Base-by-base conservation (phyloP, 306 rosid species). In the Cucumis melo region DNA sequence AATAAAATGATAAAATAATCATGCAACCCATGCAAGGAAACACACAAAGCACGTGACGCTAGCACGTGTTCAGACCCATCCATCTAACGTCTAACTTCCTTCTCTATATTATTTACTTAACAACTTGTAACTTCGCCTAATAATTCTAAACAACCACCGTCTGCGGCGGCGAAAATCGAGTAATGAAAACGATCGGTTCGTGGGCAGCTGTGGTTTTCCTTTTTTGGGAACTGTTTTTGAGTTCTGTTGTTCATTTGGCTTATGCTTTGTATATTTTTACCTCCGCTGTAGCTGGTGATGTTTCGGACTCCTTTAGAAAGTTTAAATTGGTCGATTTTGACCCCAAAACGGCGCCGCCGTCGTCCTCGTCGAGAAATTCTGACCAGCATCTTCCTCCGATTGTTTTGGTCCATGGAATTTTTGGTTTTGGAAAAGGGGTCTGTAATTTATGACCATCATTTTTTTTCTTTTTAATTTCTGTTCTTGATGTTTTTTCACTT, bases 371-470 rank as follows among this genome's bases (percentile, higher is more conserved):
- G 0, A 34, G 60, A 75, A 85, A 85, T 77, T 80, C 3, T 38
- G 73, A 63, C 24, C 74, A 77, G 82, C 80, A 51, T 51, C 20
- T 89, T n/a, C 95, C 99, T 80, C 99, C 99, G 10, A 94, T 94
- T 74, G 98, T 94, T 8, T 79, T 94, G 75, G 96, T 92, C 29
- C 97, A 94, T 80, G 99, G 99, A 53, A 94, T 94, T 71, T 94
- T 94, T 80, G 99, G 99, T 34, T 94, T 94, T 77, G 99, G 99
- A 63, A 89, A 94, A 87, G 99, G 97, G 91, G 99, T 94, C 78
- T 12, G 74, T 55, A n/a, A 5, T 66, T 38, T n/a, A 20, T 7
- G 32, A 17, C 10, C 2, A 3, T 29, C 51, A 46, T 2, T 71
- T 27, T 27, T 2, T 71, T 71, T 27, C 2, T 2, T 71, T 58